A percentile compares a stretch with the other conserved stretches of the same genome.
These are phyloP conservation scores for Dillenia suffruticosa DNA, from an alignment of 164 flowering plant species.

Conservation along the genomic window DNA sequence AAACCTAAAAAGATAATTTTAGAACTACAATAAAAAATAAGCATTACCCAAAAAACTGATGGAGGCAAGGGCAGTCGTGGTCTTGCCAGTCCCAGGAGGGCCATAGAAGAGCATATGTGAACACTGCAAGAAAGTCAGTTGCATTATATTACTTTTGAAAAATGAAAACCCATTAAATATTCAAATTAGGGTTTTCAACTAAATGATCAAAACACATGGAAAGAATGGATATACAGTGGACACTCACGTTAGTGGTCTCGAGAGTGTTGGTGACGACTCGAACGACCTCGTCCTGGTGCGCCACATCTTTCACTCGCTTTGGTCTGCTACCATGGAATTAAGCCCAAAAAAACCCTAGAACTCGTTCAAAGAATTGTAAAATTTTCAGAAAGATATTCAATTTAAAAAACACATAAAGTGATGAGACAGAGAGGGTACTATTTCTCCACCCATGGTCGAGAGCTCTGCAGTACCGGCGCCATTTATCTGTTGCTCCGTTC, in stretches of 20 bases:
- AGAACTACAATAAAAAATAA: background rate
- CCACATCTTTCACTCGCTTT: conserved; percentile 94
- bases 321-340: conserved; percentile 57
- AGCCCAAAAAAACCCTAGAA: background rate
- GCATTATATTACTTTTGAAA: background rate
- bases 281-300: conserved; percentile 95
- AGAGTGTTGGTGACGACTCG: conserved; percentile 92
- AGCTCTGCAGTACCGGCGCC: conserved; percentile 85
- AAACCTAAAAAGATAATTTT: no score
- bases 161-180: background rate
- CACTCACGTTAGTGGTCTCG: conserved; percentile 63
- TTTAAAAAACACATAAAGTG: background rate
- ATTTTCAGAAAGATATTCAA: background rate
- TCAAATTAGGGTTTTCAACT: background rate
- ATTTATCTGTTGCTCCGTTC: conserved; percentile 15
- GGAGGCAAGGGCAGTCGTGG: conserved; percentile 94
- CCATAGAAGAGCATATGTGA: conserved; percentile 99
- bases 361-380: background rate
- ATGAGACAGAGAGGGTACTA: conserved; percentile 35
- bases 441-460: conserved; percentile 99
- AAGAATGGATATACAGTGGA: background rate
- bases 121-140: conserved; percentile 36
- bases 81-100: conserved; percentile 98
- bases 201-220: no score
- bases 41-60: conserved; percentile 79